Evolutionary conservation across 352 stramenopile genomes (phyloP).

Genomic region (Globisporangium abappressorium): DNA sequence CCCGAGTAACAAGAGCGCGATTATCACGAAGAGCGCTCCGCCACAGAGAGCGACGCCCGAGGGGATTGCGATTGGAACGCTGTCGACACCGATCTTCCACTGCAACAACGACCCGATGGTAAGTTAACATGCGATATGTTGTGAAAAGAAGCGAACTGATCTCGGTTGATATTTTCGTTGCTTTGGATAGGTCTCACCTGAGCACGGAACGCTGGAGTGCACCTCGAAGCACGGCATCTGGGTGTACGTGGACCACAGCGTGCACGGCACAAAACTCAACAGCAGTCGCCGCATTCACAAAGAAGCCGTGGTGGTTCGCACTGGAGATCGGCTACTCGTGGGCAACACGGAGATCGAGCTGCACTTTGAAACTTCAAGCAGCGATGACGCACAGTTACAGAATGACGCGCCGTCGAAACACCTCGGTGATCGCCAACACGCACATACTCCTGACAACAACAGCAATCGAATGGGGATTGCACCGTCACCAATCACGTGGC

Average conservation of each 20-base stretch:
- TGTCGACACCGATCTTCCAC: slow-evolving; percentile 19
- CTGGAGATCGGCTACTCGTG: slow-evolving; percentile 54
- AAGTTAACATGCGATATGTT: background rate
- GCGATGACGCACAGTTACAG: background rate
- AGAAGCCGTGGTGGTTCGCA: slow-evolving; percentile 48
- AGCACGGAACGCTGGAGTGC: slow-evolving; percentile 55
- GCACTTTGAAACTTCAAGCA: slow-evolving; percentile 20
- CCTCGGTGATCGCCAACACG: slow-evolving; percentile 4
- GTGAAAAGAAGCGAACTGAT: background rate
- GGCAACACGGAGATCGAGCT: slow-evolving; percentile 56
- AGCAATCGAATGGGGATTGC: background rate
- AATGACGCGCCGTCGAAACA: slow-evolving; percentile 13
- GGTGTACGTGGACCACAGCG: slow-evolving; percentile 80
- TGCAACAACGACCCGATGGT: slow-evolving; percentile 23
- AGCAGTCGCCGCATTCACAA: slow-evolving; percentile 31
- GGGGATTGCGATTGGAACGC: slow-evolving; percentile 29
- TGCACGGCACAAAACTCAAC: slow-evolving; percentile 45
- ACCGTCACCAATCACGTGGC: slow-evolving; percentile 12
- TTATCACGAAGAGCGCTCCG: slow-evolving; percentile 1
- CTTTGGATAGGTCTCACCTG: slow-evolving; percentile 10
- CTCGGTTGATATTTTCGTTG: background rate
- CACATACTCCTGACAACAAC: background rate
- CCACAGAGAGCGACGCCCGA: slow-evolving; percentile 2
- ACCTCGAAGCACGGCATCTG: slow-evolving; percentile 48
- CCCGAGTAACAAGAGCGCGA: slow-evolving; percentile 1